Evolutionary conservation across 208 protist genomes (phyloP).

Genomic region (Acanthamoeba castellanii): DNA sequence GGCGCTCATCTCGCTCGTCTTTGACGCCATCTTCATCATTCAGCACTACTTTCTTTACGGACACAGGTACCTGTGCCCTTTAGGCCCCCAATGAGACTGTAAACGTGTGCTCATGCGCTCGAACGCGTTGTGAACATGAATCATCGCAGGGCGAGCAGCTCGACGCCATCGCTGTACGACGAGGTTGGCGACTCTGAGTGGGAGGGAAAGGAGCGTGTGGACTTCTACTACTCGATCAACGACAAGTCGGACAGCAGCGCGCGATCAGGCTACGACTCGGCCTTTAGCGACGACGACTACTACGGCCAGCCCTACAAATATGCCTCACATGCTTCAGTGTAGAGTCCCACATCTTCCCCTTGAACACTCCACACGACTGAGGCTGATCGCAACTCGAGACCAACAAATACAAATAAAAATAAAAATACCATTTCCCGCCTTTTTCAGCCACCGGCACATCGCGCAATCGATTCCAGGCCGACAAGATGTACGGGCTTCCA

Average conservation of each 20-base stretch:
- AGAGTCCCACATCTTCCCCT: too few species aligned
- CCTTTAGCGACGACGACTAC: background rate
- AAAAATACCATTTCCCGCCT: too few species aligned
- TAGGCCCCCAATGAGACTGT: background rate
- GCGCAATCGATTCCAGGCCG: too few species aligned
- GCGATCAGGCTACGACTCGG: conserved; percentile 8
- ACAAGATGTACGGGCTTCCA: background rate
- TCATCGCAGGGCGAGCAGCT: background rate
- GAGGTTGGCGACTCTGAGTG: conserved; percentile 13
- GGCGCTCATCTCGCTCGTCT: conserved; percentile 52
- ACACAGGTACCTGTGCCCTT: background rate
- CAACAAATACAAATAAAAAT: too few species aligned
- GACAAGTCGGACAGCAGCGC: background rate
- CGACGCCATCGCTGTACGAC: conserved; percentile 6
- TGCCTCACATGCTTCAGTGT: conserved; percentile 12
- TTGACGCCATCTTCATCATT: conserved; percentile 68
- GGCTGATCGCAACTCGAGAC: too few species aligned
- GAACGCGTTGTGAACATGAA: background rate
- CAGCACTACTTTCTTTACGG: conserved; percentile 64
- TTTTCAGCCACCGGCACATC: too few species aligned
- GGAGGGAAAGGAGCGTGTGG: conserved; percentile 37
- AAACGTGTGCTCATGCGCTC: background rate
- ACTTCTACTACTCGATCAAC: conserved; percentile 48
- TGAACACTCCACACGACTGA: too few species aligned
- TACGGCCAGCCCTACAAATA: conserved; percentile 28